Base-by-base conservation (phyloP, 2,329 filamentous ascomycete genomes). In the Arthroderma sp. region DNA sequence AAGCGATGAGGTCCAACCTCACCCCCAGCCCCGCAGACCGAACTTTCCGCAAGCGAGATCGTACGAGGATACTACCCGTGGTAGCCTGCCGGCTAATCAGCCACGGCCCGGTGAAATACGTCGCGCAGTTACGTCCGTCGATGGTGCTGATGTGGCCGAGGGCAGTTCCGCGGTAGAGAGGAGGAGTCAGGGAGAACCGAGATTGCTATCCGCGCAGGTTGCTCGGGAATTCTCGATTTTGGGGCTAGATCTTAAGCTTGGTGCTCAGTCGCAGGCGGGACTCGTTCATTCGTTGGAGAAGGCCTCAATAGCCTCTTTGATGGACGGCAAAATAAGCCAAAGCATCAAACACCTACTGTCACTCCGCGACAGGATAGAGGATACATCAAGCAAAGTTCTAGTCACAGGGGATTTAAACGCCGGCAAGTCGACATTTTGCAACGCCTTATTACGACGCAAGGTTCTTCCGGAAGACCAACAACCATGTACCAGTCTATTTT, bases 401-500 rank as follows among this genome's bases (percentile, higher is more conserved):
- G 81, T 98, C 11, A 98, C 91, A 0, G 91, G 91, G 57, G 91
- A 98, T 60, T 66, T 98, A 44, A 98, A 98, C 59, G 89, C 91
- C 6, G 91, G 91, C 58, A 98, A 98, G 61, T 98, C 91, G 3
- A 98, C 91, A 1, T 98, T 98, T 57, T 98, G 91, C 68, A 98
- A 98, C 64, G 91, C 91, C n/a, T 70, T 98, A 2, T 68, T 98
- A 36, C 82, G 91, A 49, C 79, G 88, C 50, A 96, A 96, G 65
- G 77, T 98, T 29, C 68, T 98, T 3, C 91, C 91, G 0, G 91
- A 96, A 65, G 91, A 98, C 56, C 89, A 98, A 63, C 91, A 96
- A 60, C 91, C 91, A 1, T 98, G 91, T 65, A 98, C 91, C 1
- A 91, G 86, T 64, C 94, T 98, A 46, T 98, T 98, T 66, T 98